Evolutionary conservation across 2,329 filamentous ascomycete species (phyloP).

Genomic region (Alternaria atra): DNA sequence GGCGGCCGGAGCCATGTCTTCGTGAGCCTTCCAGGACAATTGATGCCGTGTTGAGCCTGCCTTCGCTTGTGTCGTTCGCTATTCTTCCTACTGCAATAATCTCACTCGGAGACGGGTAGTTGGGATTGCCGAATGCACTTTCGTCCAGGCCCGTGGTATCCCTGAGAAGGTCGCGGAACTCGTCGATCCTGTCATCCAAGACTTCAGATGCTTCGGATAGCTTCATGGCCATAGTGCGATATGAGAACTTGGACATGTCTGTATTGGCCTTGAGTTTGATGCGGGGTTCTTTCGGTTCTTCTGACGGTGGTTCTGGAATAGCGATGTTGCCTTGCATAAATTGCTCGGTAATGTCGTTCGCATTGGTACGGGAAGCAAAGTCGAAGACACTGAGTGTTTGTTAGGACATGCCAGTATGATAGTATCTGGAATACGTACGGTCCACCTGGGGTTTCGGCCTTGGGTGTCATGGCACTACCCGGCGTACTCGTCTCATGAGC

Average conservation of each 20-base stretch:
- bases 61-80: slow-evolving; percentile 85
- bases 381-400: slow-evolving; percentile 60
- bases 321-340: slow-evolving; percentile 77
- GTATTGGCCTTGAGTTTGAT: slow-evolving; percentile 87
- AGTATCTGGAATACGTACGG: slow-evolving; percentile 47
- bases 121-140: slow-evolving; percentile 84
- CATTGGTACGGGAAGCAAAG: slow-evolving; percentile 79
- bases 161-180: slow-evolving; percentile 78
- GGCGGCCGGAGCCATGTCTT: slow-evolving; percentile 80
- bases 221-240: slow-evolving; percentile 95
- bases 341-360: slow-evolving; percentile 83
- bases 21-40: slow-evolving; percentile 89
- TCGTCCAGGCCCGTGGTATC: slow-evolving; percentile 80
- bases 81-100: slow-evolving; percentile 92
- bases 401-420: slow-evolving; percentile 9
- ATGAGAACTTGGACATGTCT: slow-evolving; percentile 88
- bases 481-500: slow-evolving; percentile 61
- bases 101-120: slow-evolving; percentile 82
- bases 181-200: slow-evolving; percentile 93
- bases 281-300: slow-evolving; percentile 76
- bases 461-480: slow-evolving; percentile 47
- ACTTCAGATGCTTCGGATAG: slow-evolving; percentile 91
- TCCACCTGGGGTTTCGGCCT: slow-evolving; percentile 47
- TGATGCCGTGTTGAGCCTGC: slow-evolving; percentile 84
- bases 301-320: slow-evolving; percentile 72